Evolutionary conservation across 352 stramenopile genomes (phyloP), one percentile per base, ranked within the genome.

Genomic region (Pythium brassicae): DNA sequence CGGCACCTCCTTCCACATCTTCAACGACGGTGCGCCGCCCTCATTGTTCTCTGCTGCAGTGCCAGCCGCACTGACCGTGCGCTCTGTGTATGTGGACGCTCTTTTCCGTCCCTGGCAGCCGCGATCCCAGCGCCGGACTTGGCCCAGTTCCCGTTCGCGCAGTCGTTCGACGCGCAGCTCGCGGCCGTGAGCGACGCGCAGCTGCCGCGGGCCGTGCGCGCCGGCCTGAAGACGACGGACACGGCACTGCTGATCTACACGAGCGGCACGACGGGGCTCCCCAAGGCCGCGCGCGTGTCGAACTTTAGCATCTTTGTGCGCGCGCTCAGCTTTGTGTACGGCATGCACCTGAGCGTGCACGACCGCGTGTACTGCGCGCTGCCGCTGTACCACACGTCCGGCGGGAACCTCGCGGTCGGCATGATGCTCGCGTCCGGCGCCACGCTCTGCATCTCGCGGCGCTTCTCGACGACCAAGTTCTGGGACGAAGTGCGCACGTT

Each of bases 371-470:
- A 94, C 69, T 89, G 78, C 34, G 66, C 79, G 17, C 66, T 96
- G 29, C 87, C 87, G 42, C 67, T 96, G 40, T 95, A 94, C 51
- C 87, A 96, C 66, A 92, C 80, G 23, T 86, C 86, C 0, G 86
- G 76, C 11, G 87, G 87, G 34, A 87, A 90, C 50, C 65, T 96
- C 53, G 77, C 83, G 0, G 80, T 92, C 0, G 83, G 80, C 10
- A 87, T 94, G 63, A 89, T 89, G 74, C 67, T 96, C 51, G 79
- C 83, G 42, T 78, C 76, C 0, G 87, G 84, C 4, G 74, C 76
- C 0, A 92, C 86, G 15, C 55, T 95, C 11, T 85, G 78, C n/a
- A 78, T 96, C 34, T 83, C 76, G 23, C 68, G 71, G 9, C 78
- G 84, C 17, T 92, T 95, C 67, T 94, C 83, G 17, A 82, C 74